Evolutionary conservation across 768 basidiomycete genomes (phyloP), one percentile per base, ranked within the genome.

Genomic region (Epithele typhae): DNA sequence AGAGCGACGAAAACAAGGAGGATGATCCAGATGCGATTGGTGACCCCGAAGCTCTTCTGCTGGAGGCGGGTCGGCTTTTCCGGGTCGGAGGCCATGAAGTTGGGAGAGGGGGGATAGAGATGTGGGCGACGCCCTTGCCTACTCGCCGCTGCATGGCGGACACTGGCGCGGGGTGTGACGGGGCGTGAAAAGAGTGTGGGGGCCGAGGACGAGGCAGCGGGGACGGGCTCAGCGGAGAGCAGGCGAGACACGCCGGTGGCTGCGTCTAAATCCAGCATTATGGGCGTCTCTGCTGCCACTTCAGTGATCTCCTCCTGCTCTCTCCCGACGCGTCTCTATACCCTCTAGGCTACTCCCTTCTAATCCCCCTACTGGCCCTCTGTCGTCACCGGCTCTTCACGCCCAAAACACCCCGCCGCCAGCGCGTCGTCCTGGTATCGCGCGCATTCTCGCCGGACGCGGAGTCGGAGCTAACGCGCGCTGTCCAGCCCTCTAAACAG

Each of bases 11-110:
- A 70, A 47, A 78, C 61, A 30, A 67, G 54, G 40, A 74, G 58
- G 40, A 88, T 70, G 57, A 76, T 67, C 80, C 83, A 87, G 63
- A 88, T 81, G 51, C 84, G 78, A 64, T 80, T 79, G 3, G 79
- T 78, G 55, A 86, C 73, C 54, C 79, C 81, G 49, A 87, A 64
- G 39, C 64, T 76, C 53, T 82, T 79, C 57, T 77, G 75, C 56
- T 66, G 69, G 52, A 79, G 69, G 48, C 76, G 74, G 4, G 81
- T 72, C n/a, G 60, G 56, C 37, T 77, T 76, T 42, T 83, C 75
- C 23, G 46, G 9, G 23, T 70, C 66, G 56, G 73, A 68, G 54
- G 68, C 71, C 76, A 79, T 78, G 25, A 62, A 64, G n/a, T 67
- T 63, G 39, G 74, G 65, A 27, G 67, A 48, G 60, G 49, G 71